Conservation (phyloP, 2,329 filamentous ascomycete species). For the Alternaria hordeiaustralica region DNA sequence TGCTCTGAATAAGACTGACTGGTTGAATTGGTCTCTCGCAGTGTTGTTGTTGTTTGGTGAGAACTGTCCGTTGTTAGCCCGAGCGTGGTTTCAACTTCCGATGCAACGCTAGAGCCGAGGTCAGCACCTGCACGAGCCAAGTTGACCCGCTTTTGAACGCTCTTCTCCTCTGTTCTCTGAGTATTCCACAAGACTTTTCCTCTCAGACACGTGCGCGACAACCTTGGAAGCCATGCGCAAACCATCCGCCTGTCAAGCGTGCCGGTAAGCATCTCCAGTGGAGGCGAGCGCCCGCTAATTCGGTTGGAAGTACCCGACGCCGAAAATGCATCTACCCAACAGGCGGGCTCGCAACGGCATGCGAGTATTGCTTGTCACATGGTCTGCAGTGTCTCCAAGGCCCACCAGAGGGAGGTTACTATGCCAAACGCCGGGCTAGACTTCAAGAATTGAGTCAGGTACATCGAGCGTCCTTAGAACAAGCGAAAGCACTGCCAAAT, state of each 20-base stretch:
- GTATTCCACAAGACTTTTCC: no score
- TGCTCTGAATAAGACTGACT: not conserved
- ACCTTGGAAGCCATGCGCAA: constrained; percentile 32
- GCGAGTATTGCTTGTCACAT: constrained; percentile 29
- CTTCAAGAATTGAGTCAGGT: constrained; percentile 14
- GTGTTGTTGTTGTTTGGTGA: not conserved
- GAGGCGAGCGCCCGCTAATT: constrained; percentile 5
- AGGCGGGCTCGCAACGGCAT: constrained; percentile 16
- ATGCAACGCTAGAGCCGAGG: not conserved
- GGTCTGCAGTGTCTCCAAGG: constrained; percentile 27
- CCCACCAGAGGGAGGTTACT: constrained; percentile 33
- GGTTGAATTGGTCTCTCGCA: rapidly evolving
- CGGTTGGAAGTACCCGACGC: constrained; percentile 22
- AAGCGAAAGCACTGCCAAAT: constrained; percentile 8
- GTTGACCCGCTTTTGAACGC: not conserved
- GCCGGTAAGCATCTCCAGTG: constrained; percentile 24
- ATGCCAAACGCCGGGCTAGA: constrained; percentile 28
- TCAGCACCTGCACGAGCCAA: constrained; percentile 2
- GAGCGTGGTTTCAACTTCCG: not conserved
- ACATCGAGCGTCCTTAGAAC: constrained; percentile 2
- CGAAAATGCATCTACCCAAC: constrained; percentile 32
- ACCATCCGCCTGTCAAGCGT: constrained; percentile 30
- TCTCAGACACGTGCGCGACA: no score
- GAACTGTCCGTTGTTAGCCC: not conserved
- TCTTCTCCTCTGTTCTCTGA: no score